These are phyloP conservation scores for Cyclotella cryptica DNA, from an alignment of 108 stramenopile species.

Conservation along the genomic window DNA sequence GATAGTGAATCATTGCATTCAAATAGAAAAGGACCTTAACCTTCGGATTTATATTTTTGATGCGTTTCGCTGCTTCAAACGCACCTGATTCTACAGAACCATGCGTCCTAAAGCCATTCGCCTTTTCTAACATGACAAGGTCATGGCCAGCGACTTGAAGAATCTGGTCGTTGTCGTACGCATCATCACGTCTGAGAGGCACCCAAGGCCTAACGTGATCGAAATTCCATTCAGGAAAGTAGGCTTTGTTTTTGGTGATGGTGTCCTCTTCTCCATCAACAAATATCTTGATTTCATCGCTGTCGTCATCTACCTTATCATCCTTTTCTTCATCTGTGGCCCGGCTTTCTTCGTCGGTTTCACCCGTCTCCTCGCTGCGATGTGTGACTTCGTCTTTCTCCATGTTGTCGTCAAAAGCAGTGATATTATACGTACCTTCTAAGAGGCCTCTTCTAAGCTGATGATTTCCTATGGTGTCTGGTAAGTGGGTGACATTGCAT, in stretches of 20 bases:
- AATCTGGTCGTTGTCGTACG: conserved; percentile 26
- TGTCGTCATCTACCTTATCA: too few relatives aligned
- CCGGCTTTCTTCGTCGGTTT: too few relatives aligned
- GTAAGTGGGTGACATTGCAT: too few relatives aligned
- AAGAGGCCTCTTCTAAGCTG: too few relatives aligned
- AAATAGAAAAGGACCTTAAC: conserved; percentile 44
- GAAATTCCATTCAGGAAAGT: conserved; percentile 33
- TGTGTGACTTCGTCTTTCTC: too few relatives aligned
- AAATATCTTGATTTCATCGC: too few relatives aligned
- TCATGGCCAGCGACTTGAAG: conserved; percentile 29
- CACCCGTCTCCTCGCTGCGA: too few relatives aligned
- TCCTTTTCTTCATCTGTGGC: too few relatives aligned
- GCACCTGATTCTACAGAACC: conserved; percentile 32
- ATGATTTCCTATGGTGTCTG: too few relatives aligned
- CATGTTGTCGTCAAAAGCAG: too few relatives aligned
- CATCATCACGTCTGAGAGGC: conserved; percentile 19
- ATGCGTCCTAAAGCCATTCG: conserved; percentile 25
- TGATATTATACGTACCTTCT: too few relatives aligned
- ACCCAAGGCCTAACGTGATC: conserved; percentile 36
- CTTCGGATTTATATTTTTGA: conserved; percentile 33
- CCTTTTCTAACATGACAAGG: conserved; percentile 42
- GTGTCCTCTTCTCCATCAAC: too few relatives aligned
- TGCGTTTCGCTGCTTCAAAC: conserved; percentile 32
- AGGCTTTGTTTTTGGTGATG: not conserved
- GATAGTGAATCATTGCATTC: conserved; percentile 44